phyloP scores from a whole-genome alignment of 805 yeast species.

The Maudiozyma pseudohumilis region DNA sequence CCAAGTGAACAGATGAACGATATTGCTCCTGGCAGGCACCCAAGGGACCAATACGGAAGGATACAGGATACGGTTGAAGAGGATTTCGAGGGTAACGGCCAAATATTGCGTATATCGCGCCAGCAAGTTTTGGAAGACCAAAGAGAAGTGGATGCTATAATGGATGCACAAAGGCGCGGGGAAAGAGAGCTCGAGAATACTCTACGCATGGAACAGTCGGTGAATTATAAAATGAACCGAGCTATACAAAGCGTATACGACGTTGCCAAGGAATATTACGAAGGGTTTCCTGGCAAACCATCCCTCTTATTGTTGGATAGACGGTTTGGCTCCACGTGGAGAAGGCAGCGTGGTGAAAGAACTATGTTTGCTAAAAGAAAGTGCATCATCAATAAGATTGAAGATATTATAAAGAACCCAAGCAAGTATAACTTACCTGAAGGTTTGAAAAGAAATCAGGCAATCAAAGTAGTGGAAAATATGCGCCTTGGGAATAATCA shows the following conservation, averaged over 20 bases:
- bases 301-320: constrained; percentile 21
- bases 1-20: not conserved
- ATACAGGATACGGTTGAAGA: no score
- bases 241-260: constrained; percentile 20
- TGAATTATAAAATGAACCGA: constrained; percentile 18
- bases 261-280: constrained; percentile 24
- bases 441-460: constrained; percentile 13
- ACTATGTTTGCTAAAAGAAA: constrained; percentile 23
- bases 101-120: not conserved
- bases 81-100: no score
- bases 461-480: constrained; percentile 22
- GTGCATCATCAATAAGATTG: constrained; percentile 19
- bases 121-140: not conserved
- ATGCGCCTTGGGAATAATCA: constrained; percentile 24
- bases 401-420: constrained; percentile 17
- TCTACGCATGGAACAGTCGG: constrained; percentile 4
- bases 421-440: constrained; percentile 13
- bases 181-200: constrained; percentile 1
- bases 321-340: constrained; percentile 24
- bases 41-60: not conserved
- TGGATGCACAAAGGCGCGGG: not conserved
- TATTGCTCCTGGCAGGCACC: not conserved
- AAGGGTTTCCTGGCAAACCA: constrained; percentile 22
- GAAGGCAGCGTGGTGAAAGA: constrained; percentile 21
- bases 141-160: not conserved